Evolutionary conservation across 2,329 filamentous ascomycete genomes (phyloP).

Genomic region (Elsinoe batatas): DNA sequence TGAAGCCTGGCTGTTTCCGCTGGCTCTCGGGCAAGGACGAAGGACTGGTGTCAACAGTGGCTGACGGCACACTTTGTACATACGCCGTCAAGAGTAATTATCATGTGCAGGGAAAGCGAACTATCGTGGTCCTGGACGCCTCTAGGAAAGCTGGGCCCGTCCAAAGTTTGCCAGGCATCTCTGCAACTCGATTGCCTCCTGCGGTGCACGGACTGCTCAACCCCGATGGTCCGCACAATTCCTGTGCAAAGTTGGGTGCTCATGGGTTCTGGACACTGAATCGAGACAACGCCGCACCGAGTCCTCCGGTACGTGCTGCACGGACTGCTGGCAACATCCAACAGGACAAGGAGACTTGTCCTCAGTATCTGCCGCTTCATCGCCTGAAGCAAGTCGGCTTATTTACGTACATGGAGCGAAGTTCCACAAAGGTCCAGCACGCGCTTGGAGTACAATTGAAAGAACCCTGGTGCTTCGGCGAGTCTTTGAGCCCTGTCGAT

Average conservation of each 20-base stretch:
- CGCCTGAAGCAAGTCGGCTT: conserved; percentile 78
- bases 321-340: conserved; percentile 33
- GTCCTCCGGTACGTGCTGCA: neutral
- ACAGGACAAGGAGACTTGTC: conserved; percentile 81
- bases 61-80: conserved; percentile 55
- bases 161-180: conserved; percentile 15
- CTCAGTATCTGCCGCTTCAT: conserved; percentile 92
- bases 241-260: conserved; percentile 23
- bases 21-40: conserved; percentile 56
- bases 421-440: conserved; percentile 16
- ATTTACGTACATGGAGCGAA: conserved; percentile 48
- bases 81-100: conserved; percentile 49
- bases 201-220: conserved; percentile 15
- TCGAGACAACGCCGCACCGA: neutral
- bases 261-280: conserved; percentile 34
- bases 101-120: conserved; percentile 32
- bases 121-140: conserved; percentile 37
- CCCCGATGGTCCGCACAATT: conserved; percentile 14
- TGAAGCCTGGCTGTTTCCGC: conserved; percentile 50
- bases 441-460: conserved; percentile 19
- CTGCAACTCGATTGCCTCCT: conserved; percentile 13
- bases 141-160: conserved; percentile 14
- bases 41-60: conserved; percentile 54
- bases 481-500: conserved; percentile 20
- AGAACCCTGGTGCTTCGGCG: conserved; percentile 25